Evolutionary conservation across 2,329 filamentous ascomycete species (phyloP), one percentile per base, ranked within the genome.

Genomic region (Colletotrichum lupini): DNA sequence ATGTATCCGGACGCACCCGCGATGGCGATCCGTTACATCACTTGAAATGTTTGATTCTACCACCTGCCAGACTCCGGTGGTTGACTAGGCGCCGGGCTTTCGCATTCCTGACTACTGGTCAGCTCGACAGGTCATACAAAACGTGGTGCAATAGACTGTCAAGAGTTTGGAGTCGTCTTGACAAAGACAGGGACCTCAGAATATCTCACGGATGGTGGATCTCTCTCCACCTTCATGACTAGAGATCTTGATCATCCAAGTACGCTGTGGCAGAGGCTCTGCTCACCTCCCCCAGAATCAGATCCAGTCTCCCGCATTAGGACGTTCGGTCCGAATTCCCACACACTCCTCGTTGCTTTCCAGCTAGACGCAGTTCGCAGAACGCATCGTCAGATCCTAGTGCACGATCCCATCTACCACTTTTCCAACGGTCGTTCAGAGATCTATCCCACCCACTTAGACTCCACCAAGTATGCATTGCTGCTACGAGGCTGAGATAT

Each of bases 21-120:
- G 32, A 42, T 32, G 60, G 64, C 35, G 70, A 73, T 73, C 70
- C 11, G 32, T 70, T 70, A 72, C 70, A 73, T 73, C 67, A 56
- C 70, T 28, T n/a, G 28, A 22, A 46, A 22, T 70, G 60, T n/a
- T 24, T 56, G 66, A 70, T 57, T 67, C 32, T 57, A n/a, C 16
- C 30, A 60, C 70, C 32, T 57, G 24, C 22, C 59, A 60, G 32
- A 16, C 22, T 22, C 55, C 42, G 42, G 42, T 49, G 26, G 70
- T 73, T 73, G 70, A 61, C 70, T 26, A 56, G 70, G 46, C 26
- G 46, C 42, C 55, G 26, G 22, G 14, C 55, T 16, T 19, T 65
- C 42, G 22, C 55, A 65, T 73, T 70, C 60, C 46, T 19, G 26
- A 11, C n/a, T 14, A 28, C 58, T 52, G 37, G 52, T 32, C 26